Conservation (phyloP, 2,329 filamentous ascomycete species). For the Aspergillaceae sp. region DNA sequence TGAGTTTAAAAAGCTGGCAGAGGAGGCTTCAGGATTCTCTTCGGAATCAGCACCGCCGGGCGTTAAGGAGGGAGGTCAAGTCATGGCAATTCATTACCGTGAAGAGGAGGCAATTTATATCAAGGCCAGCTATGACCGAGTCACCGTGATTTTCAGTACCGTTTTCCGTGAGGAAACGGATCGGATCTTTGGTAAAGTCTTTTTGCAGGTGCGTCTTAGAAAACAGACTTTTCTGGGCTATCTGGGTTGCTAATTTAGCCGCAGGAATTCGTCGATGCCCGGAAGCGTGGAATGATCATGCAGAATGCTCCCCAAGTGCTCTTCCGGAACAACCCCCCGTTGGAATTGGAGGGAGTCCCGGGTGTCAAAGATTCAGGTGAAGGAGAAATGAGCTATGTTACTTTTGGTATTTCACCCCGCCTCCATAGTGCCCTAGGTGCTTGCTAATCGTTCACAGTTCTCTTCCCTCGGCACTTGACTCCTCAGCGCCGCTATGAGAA, state of each 20-base stretch:
- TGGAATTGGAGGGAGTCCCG: conserved; percentile 79
- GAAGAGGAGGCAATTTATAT: conserved; percentile 99
- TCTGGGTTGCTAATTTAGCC: conserved; percentile 3
- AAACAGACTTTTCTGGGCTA: neutral
- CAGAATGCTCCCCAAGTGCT: conserved; percentile 98
- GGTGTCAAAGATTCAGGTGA: conserved; percentile 69
- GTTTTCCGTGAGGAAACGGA: conserved; percentile 98
- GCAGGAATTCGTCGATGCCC: conserved; percentile 88
- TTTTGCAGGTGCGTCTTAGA: conserved; percentile 56
- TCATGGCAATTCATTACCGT: conserved; percentile 95
- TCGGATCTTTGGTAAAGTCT: conserved; percentile 93
- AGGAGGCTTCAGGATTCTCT: conserved; percentile 85
- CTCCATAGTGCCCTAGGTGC: neutral
- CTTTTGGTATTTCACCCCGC: conserved; percentile 62
- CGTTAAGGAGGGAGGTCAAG: conserved; percentile 75
- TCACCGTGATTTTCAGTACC: conserved; percentile 98
- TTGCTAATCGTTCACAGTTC: conserved; percentile 47
- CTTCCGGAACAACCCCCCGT: conserved; percentile 86
- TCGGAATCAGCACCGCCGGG: conserved; percentile 91
- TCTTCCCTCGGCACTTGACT: conserved; percentile 92
- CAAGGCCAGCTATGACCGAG: conserved; percentile 93
- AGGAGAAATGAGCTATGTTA: conserved; percentile 92
- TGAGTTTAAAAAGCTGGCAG: conserved; percentile 76
- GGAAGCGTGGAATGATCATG: conserved; percentile 68
- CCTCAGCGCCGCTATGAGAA: conserved; percentile 84